A percentile compares a stretch with the other conserved stretches of the same genome.
phyloP scores from a whole-genome alignment of 2,329 filamentous ascomycete genomes.

The Diaporthe vexans region DNA sequence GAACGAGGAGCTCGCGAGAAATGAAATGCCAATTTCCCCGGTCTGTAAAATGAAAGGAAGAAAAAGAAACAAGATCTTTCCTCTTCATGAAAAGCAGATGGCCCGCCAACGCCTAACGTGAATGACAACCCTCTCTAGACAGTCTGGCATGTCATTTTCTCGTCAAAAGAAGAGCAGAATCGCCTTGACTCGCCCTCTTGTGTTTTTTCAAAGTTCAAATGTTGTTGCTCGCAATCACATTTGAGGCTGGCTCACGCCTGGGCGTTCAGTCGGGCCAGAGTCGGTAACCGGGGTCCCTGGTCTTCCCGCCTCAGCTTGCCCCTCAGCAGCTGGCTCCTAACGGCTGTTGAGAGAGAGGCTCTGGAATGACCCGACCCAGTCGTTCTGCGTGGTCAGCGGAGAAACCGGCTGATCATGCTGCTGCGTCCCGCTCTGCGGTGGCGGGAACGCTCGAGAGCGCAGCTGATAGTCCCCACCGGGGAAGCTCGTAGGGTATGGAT shows the following conservation, averaged over 20 bases:
- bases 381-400: slow-evolving; percentile 62
- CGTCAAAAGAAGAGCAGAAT: slow-evolving; percentile 37
- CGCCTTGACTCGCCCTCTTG: slow-evolving; percentile 35
- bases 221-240: slow-evolving; percentile 28
- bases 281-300: not conserved
- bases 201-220: slow-evolving; percentile 37
- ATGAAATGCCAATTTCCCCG: slow-evolving; percentile 20
- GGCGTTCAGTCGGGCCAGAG: not conserved
- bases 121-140: slow-evolving; percentile 37
- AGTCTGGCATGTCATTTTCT: slow-evolving; percentile 41
- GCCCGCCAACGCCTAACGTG: slow-evolving; percentile 41
- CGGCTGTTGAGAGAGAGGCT: slow-evolving; percentile 79
- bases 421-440: slow-evolving; percentile 52
- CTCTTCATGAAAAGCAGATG: slow-evolving; percentile 40
- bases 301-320: not conserved
- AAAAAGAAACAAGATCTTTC: slow-evolving; percentile 41
- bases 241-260: slow-evolving; percentile 35
- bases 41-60: slow-evolving; percentile 27
- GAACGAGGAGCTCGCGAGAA: slow-evolving; percentile 22
- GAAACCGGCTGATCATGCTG: slow-evolving; percentile 57
- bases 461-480: slow-evolving; percentile 61
- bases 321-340: slow-evolving; percentile 48
- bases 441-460: slow-evolving; percentile 59
- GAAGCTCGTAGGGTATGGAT: slow-evolving; percentile 59
- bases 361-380: slow-evolving; percentile 77